phyloP scores from a whole-genome alignment of 345 rosid genomes.

The Nasturtium officinale region DNA sequence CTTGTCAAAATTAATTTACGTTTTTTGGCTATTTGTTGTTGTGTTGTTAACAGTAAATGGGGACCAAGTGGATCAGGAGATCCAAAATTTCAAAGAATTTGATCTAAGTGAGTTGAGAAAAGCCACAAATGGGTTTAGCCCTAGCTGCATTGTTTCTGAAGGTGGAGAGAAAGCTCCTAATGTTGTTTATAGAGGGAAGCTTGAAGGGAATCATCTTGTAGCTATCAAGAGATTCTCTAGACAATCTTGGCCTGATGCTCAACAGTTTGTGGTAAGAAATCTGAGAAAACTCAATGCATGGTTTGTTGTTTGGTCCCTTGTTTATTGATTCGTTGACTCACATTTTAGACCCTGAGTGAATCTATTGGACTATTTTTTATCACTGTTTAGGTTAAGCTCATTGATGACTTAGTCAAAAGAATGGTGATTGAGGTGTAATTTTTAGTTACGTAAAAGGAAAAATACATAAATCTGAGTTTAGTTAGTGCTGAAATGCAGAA shows the following conservation, averaged over 20 bases:
- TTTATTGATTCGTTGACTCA: neutral
- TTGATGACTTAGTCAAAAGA: neutral
- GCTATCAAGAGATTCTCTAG: slow-evolving; percentile 90
- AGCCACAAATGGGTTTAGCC: slow-evolving; percentile 81
- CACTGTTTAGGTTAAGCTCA: neutral
- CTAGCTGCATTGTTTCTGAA: slow-evolving; percentile 81
- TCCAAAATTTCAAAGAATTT: slow-evolving; percentile 68
- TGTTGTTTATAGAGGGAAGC: slow-evolving; percentile 83
- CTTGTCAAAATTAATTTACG: slow-evolving; percentile 26
- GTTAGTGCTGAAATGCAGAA: neutral
- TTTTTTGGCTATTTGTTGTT: slow-evolving; percentile 30
- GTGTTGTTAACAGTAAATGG: slow-evolving; percentile 43
- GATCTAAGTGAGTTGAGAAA: slow-evolving; percentile 67
- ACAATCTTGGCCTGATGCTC: slow-evolving; percentile 97
- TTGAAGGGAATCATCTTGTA: slow-evolving; percentile 64
- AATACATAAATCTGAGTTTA: neutral
- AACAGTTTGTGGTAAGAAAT: slow-evolving; percentile 72
- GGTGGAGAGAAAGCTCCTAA: slow-evolving; percentile 97
- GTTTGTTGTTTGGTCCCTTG: neutral
- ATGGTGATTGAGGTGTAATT: neutral
- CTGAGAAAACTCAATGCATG: slow-evolving; percentile 4
- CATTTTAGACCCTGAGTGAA: neutral
- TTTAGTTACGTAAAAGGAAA: neutral
- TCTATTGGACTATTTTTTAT: neutral
- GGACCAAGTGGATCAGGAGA: slow-evolving; percentile 52